phyloP scores from a whole-genome alignment of 805 yeast species.

The Hanseniaspora clermontiae region DNA sequence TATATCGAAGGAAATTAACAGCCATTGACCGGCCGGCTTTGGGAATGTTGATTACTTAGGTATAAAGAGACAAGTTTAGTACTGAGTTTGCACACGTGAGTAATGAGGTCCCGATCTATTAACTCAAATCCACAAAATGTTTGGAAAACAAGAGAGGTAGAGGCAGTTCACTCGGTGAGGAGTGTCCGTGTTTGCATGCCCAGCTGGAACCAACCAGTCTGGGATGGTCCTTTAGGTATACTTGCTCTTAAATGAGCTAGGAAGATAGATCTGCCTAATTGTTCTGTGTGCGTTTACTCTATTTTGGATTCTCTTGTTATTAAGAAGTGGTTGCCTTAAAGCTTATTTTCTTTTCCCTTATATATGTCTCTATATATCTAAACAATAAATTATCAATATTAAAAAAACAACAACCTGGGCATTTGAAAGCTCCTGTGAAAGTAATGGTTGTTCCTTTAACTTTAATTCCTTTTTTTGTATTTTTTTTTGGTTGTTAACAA shows the following conservation, averaged over 20 bases:
- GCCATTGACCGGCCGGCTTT: conserved; percentile 1
- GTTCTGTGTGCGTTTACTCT: not conserved
- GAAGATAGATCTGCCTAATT: not conserved
- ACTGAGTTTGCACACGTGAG: not conserved
- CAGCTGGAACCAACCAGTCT: not conserved
- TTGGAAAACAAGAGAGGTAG: not conserved
- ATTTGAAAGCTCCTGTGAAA: no score
- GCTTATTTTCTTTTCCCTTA: not conserved
- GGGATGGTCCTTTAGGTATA: not conserved
- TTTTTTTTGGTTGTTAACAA: no score
- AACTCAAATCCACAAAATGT: not conserved
- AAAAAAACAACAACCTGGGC: no score
- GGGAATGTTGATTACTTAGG: not conserved
- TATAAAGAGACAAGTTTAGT: not conserved
- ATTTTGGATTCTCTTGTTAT: not conserved
- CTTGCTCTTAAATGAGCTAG: not conserved
- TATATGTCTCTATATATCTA: not conserved
- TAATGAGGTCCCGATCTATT: not conserved
- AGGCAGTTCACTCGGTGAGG: not conserved
- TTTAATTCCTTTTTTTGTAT: no score
- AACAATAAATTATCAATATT: no score
- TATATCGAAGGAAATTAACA: not conserved
- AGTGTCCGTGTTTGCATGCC: not conserved
- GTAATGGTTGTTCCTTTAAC: no score
- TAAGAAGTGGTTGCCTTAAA: not conserved